Evolutionary conservation across 108 stramenopile species (phyloP), one percentile per base, ranked within the genome.

Genomic region (Nitzschia sp.): DNA sequence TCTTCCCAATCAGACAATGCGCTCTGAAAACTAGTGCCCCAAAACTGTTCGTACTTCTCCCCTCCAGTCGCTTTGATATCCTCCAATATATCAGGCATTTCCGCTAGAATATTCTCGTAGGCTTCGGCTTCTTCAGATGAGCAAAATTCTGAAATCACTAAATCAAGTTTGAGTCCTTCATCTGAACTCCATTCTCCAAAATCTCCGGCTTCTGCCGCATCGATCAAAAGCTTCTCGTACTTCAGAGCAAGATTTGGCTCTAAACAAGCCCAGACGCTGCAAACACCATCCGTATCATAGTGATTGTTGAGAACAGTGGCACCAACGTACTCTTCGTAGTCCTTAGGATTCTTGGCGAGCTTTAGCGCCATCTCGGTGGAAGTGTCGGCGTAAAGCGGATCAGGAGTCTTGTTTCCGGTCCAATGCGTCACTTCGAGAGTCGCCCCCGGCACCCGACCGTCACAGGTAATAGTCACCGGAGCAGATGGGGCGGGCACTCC

Each of bases 141-240:
- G 3, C 30, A 30, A 63, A 63, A 23, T 15, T 31, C 61, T 28
- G 23, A 54, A 11, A 70, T 19, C 13, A 34, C 33, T 13, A 23
- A 56, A 61, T 70, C 68, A 4, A 70, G 26, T 51, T 70, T 56
- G 28, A 70, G 26, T 2, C 68, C 68, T 28, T 25, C 28, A 38
- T 70, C 68, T 2, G 57, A 59, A 46, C 13, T 70, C 68, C 68
- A 70, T 51, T 70, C 68, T 15, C 68, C 68, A 46, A 70, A 70
- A 25, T 70, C 68, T 2, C 68, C 68, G 45, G 68, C 68, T 42
- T 27, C 68, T 2, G 68, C 68, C 17, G 55, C 68, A 17, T 70
- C 33, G 11, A 59, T 15, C 18, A 70, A 32, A 2, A 70, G 56
- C 11, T 36, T 19, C n/a, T 13, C 13, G 24, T 61, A 58, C 23